A percentile compares a stretch with the other conserved stretches of the same genome.
These are phyloP conservation scores for Penicillium concentricum DNA, from an alignment of 2,329 filamentous ascomycete genomes.

Conservation along the genomic window DNA sequence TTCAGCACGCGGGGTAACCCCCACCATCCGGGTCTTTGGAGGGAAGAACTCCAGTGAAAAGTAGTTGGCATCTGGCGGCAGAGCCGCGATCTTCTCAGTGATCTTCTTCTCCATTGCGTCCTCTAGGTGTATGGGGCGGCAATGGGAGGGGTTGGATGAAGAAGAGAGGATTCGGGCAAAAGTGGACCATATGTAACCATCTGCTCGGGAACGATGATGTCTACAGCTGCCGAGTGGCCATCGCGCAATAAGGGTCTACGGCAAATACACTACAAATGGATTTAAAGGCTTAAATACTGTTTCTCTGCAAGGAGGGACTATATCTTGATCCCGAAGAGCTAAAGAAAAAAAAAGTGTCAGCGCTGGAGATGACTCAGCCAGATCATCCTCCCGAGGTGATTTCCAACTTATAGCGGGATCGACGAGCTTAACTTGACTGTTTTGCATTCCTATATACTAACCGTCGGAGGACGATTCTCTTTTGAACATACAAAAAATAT, in stretches of 20 bases:
- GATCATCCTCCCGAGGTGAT: background rate
- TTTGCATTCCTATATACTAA: background rate
- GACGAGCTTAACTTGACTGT: background rate
- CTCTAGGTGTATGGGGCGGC: constrained; percentile 12
- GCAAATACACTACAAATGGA: background rate
- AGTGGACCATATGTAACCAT: constrained; percentile 23
- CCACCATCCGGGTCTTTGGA: constrained; percentile 86
- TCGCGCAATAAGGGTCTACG: constrained; percentile 6
- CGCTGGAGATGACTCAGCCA: constrained; percentile 6
- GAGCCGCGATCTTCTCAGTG: constrained; percentile 88
- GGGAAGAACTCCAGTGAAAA: constrained; percentile 99
- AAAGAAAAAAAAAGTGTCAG: background rate
- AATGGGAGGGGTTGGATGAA: constrained; percentile 17
- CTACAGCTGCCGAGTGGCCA: constrained; percentile 19
- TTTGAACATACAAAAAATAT: background rate
- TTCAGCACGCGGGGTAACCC: constrained; percentile 32
- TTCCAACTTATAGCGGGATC: background rate
- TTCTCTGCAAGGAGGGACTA: constrained; percentile 1
- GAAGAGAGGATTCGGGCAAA: constrained; percentile 21
- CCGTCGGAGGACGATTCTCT: background rate
- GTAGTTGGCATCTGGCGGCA: constrained; percentile 78
- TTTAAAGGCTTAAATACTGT: background rate
- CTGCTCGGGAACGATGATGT: constrained; percentile 20
- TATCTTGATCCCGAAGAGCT: background rate
- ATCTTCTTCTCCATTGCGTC: constrained; percentile 78